These are phyloP conservation scores for Eimeria acervulina DNA, from an alignment of 169 alveolate species.

Conservation along the genomic window DNA sequence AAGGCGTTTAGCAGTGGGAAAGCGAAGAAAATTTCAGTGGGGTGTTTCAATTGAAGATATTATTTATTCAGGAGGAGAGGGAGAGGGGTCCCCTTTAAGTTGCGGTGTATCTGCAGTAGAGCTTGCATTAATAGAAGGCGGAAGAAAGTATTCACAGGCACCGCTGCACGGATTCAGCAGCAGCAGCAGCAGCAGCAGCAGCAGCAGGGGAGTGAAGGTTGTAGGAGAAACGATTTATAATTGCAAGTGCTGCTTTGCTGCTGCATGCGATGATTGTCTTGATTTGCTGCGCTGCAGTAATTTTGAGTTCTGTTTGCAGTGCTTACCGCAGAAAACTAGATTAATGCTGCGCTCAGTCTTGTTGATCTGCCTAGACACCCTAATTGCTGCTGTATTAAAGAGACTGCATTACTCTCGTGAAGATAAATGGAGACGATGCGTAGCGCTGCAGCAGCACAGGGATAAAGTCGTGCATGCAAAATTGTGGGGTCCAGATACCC, in stretches of 20 bases:
- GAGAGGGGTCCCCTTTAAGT: not conserved
- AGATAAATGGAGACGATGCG: slow-evolving; percentile 48
- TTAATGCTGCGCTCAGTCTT: slow-evolving; percentile 14
- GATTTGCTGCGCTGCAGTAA: not conserved
- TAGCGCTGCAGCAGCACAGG: slow-evolving; percentile 25
- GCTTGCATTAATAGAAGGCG: slow-evolving; percentile 20
- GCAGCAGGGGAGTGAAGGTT: not conserved
- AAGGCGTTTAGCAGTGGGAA: slow-evolving; percentile 13
- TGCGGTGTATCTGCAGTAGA: slow-evolving; percentile 42
- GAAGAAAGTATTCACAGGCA: not conserved
- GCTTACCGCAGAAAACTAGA: not conserved
- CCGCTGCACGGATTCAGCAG: no score
- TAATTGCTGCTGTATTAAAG: not conserved
- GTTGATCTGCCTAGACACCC: slow-evolving; percentile 22
- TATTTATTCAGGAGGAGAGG: not conserved
- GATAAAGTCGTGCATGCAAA: not conserved
- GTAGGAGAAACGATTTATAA: not conserved
- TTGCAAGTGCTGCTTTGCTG: not conserved
- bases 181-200: slow-evolving; percentile 9
- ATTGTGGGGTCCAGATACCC: not conserved
- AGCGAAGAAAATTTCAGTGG: not conserved
- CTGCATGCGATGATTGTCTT: not conserved
- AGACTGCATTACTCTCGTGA: not conserved
- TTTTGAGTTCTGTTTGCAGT: slow-evolving; percentile 24
- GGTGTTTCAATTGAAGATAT: not conserved